phyloP scores from a whole-genome alignment of 352 stramenopile genomes.

The Halophytophthora batemanensis region DNA sequence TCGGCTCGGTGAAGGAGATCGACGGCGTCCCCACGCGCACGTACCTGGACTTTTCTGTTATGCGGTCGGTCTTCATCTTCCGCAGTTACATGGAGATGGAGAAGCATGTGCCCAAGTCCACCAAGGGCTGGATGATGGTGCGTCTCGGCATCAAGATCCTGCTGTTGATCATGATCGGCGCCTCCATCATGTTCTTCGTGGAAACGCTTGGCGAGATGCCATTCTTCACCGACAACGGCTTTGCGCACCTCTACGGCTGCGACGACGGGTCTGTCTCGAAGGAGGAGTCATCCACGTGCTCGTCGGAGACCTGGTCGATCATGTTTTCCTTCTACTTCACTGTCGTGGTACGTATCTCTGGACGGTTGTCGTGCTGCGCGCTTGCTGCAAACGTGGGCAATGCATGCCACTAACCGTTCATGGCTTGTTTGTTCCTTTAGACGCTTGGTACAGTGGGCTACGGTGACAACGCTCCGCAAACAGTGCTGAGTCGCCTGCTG shows the following conservation, averaged over 20 bases:
- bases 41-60: constrained; percentile 86
- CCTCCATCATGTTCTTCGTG: constrained; percentile 84
- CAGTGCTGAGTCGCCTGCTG: constrained; percentile 75
- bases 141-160: constrained; percentile 77
- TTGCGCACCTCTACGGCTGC: constrained; percentile 79
- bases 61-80: constrained; percentile 78
- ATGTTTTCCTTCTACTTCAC: constrained; percentile 90
- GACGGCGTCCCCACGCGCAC: constrained; percentile 56
- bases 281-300: constrained; percentile 39
- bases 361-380: constrained; percentile 1
- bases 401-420: not conserved
- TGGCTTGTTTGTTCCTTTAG: constrained; percentile 16
- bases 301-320: constrained; percentile 75
- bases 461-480: constrained; percentile 81
- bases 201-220: constrained; percentile 84
- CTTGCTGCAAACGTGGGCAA: not conserved
- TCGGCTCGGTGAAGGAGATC: constrained; percentile 58
- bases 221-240: constrained; percentile 74
- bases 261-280: constrained; percentile 56
- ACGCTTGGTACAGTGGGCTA: constrained; percentile 88
- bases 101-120: constrained; percentile 59
- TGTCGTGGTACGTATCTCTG: constrained; percentile 57
- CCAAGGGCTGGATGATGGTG: constrained; percentile 81
- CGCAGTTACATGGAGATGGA: constrained; percentile 86
- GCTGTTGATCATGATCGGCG: constrained; percentile 78